These are phyloP conservation scores for Saturnispora bothae DNA, from an alignment of 805 yeast genomes.

Conservation along the genomic window DNA sequence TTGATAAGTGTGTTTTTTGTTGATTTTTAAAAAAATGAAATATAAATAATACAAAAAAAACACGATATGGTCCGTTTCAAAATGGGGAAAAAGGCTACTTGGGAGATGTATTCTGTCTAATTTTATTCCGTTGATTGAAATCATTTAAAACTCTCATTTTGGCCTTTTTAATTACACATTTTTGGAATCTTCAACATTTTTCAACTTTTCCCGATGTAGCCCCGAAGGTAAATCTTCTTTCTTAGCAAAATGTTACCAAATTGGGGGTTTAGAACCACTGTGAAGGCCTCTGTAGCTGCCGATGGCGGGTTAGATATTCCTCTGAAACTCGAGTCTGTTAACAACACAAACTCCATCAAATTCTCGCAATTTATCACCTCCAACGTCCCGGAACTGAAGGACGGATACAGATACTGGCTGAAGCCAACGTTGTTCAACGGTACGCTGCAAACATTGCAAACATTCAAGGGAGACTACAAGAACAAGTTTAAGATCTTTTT, in stretches of 20 bases:
- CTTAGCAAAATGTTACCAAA: constrained; percentile 13
- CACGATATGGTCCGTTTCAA: no score
- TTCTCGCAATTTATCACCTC: constrained; percentile 27
- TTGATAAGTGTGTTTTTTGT: no score
- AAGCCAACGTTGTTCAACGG: constrained; percentile 40
- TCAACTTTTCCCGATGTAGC: neutral
- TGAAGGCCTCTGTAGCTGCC: constrained; percentile 20
- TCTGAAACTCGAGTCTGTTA: constrained; percentile 10
- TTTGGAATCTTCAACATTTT: no score
- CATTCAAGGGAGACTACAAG: constrained; percentile 35
- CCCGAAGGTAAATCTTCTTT: neutral
- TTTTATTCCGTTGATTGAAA: no score
- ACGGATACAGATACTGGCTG: constrained; percentile 30
- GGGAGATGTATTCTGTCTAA: no score
- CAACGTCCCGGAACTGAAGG: constrained; percentile 31
- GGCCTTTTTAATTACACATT: no score
- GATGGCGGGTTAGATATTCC: constrained; percentile 20
- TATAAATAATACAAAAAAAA: no score
- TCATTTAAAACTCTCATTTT: no score
- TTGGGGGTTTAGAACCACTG: constrained; percentile 27
- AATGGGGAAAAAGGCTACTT: no score
- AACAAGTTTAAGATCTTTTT: constrained; percentile 33
- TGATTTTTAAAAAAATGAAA: no score
- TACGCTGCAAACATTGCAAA: constrained; percentile 39
- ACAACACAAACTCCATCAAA: constrained; percentile 17